Percentiles rank a stretch among this genome's conserved stretches.
These are phyloP conservation scores for Ulota crispa DNA, from an alignment of 225 moss, liverwort and hornwort genomes.

Conservation along the genomic window DNA sequence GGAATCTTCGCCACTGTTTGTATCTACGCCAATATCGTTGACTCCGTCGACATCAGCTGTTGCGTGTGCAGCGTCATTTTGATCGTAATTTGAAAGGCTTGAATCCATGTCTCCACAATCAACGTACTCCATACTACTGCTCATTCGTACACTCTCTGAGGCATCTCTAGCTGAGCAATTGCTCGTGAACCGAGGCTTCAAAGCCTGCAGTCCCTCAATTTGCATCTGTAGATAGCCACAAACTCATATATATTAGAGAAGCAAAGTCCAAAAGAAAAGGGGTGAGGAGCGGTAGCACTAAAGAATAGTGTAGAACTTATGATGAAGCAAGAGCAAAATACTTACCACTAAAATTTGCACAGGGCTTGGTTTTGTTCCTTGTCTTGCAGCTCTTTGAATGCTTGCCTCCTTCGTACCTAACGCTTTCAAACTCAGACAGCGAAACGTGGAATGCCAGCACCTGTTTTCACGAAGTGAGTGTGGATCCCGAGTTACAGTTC, in stretches of 20 bases:
- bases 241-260: slow-evolving; percentile 15
- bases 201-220: slow-evolving; percentile 91
- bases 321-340: slow-evolving; percentile 18
- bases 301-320: neutral
- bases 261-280: neutral
- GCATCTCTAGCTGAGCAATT: slow-evolving; percentile 29
- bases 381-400: slow-evolving; percentile 29
- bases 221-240: slow-evolving; percentile 58
- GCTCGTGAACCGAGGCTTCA: slow-evolving; percentile 66
- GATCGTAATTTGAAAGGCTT: slow-evolving; percentile 23
- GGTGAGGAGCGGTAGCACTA: neutral
- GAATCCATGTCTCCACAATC: slow-evolving; percentile 43
- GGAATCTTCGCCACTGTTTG: slow-evolving; percentile 26
- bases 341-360: slow-evolving; percentile 85
- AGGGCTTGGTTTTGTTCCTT: slow-evolving; percentile 55
- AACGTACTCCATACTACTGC: slow-evolving; percentile 52
- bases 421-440: slow-evolving; percentile 79
- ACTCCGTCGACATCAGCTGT: slow-evolving; percentile 26
- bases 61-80: slow-evolving; percentile 26
- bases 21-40: slow-evolving; percentile 31
- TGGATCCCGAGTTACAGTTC: slow-evolving; percentile 19
- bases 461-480: slow-evolving; percentile 66
- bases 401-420: slow-evolving; percentile 61
- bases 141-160: slow-evolving; percentile 27
- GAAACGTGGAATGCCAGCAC: slow-evolving; percentile 98